Conservation (phyloP, 2,329 filamentous ascomycete species). For the Scorias spongiosa region DNA sequence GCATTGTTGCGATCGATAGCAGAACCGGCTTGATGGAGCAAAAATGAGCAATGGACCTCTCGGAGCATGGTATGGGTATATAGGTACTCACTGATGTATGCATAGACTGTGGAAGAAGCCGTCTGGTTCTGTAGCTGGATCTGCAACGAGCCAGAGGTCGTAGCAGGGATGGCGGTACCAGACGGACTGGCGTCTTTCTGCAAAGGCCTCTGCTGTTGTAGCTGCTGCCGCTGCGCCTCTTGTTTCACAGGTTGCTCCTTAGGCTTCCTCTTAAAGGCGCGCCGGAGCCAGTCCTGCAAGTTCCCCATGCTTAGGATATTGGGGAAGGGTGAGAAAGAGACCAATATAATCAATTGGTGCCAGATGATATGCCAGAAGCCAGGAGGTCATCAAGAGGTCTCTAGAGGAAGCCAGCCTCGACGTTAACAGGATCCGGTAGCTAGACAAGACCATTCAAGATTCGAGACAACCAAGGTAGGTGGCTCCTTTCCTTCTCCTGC, state of each 20-base stretch:
- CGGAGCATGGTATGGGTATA: background rate
- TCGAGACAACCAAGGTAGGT: no score
- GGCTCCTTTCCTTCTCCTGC: no score
- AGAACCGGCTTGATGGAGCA: conserved; percentile 12
- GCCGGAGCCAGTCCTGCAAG: background rate
- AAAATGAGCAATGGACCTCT: background rate
- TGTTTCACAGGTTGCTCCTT: background rate
- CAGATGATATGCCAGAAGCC: no score
- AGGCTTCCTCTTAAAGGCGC: background rate
- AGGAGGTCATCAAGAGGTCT: no score
- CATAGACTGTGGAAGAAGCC: conserved; percentile 18
- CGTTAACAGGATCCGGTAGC: no score
- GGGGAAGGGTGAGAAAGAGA: background rate
- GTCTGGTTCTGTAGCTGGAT: conserved; percentile 16
- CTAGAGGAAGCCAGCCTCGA: no score
- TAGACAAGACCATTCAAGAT: no score
- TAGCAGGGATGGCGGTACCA: background rate
- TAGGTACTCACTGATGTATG: conserved; percentile 34
- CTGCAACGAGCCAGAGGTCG: background rate
- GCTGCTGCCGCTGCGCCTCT: background rate
- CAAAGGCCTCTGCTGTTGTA: background rate
- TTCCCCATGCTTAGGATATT: background rate
- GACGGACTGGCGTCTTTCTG: background rate
- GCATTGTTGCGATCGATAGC: conserved; percentile 20
- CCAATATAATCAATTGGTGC: background rate